phyloP scores from a whole-genome alignment of 2,329 filamentous ascomycete genomes.

The Dactylellina sp. region DNA sequence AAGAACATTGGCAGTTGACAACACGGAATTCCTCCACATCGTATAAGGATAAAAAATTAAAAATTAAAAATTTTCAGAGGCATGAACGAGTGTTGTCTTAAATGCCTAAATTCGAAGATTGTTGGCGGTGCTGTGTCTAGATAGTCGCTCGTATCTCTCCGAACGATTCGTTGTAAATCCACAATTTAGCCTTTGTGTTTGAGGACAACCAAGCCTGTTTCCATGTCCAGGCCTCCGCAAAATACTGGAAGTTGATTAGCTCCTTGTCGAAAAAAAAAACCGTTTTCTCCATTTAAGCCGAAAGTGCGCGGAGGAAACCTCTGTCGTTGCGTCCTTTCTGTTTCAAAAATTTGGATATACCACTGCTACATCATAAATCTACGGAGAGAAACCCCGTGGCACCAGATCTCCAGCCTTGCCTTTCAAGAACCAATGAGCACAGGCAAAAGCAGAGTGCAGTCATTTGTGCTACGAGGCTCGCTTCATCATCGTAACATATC shows the following conservation, averaged over 20 bases:
- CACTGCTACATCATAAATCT: constrained; percentile 39
- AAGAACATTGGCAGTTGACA: constrained; percentile 33
- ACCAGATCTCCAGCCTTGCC: constrained; percentile 41
- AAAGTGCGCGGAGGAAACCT: constrained; percentile 52
- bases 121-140: constrained; percentile 18
- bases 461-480: constrained; percentile 29
- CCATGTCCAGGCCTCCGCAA: constrained; percentile 53
- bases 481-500: constrained; percentile 59
- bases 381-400: constrained; percentile 41
- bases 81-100: constrained; percentile 34
- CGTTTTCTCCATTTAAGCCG: constrained; percentile 49
- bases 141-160: constrained; percentile 45
- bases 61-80: constrained; percentile 21
- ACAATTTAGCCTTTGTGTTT: constrained; percentile 57
- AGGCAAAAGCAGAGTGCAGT: constrained; percentile 19
- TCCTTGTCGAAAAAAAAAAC: constrained; percentile 45
- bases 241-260: constrained; percentile 55
- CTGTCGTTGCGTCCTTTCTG: constrained; percentile 35
- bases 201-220: constrained; percentile 42
- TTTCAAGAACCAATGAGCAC: constrained; percentile 24
- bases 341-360: constrained; percentile 49
- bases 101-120: constrained; percentile 52
- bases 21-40: constrained; percentile 31
- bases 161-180: constrained; percentile 9
- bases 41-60: too few species aligned